Evolutionary conservation across 139 green algal genomes (phyloP).

Genomic region (Cymbomonas tetramitiformis): DNA sequence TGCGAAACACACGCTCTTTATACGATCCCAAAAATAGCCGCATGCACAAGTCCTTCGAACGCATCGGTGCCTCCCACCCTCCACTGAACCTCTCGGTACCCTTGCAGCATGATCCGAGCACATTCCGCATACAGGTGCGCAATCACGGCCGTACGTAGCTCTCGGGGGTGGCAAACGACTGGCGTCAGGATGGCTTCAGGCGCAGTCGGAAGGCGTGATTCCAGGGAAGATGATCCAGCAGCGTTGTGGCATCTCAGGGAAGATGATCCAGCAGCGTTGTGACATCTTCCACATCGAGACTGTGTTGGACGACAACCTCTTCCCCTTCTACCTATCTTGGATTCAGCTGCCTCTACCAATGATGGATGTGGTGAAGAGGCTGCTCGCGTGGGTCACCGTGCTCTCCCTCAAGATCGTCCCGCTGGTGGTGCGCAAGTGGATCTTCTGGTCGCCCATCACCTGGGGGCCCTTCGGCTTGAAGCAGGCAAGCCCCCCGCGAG

Average conservation of each 20-base stretch:
- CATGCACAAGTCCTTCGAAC: conserved; percentile 26
- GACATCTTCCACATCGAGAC: conserved; percentile 30
- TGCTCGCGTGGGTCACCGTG: neutral
- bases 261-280: conserved; percentile 23
- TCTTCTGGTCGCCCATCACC: too few species aligned
- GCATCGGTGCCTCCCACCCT: too few species aligned
- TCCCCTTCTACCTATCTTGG: conserved; percentile 9
- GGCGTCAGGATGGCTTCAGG: too few species aligned
- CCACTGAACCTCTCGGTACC: too few species aligned
- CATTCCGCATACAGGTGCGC: too few species aligned
- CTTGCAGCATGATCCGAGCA: too few species aligned
- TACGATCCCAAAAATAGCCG: conserved; percentile 16
- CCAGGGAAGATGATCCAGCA: conserved; percentile 28
- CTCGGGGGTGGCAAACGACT: too few species aligned
- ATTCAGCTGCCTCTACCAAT: neutral
- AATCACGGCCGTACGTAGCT: too few species aligned
- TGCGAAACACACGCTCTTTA: conserved; percentile 16
- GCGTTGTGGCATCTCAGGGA: neutral
- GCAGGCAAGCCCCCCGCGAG: too few species aligned
- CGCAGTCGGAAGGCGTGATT: too few species aligned
- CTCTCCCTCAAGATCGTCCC: too few species aligned
- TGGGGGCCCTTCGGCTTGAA: conserved; percentile 24
- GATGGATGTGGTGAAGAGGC: conserved; percentile 8
- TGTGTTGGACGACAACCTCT: conserved; percentile 23
- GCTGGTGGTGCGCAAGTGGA: too few species aligned